These are phyloP conservation scores for Penicillium manginii DNA, from an alignment of 495 filamentous ascomycete genomes.

Conservation along the genomic window DNA sequence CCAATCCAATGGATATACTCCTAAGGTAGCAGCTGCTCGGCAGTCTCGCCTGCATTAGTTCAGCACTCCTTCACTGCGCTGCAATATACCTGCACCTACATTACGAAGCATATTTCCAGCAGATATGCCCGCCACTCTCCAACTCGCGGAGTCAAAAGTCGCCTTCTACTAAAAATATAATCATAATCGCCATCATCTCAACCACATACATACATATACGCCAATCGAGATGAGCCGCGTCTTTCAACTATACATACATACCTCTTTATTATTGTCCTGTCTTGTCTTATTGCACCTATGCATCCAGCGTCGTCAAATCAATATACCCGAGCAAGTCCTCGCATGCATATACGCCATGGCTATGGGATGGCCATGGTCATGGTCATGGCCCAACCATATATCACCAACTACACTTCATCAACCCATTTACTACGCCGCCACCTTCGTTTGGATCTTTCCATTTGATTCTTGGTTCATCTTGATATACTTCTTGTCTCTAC, in stretches of 20 bases:
- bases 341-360: slow-evolving; percentile 8
- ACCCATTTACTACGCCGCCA: no score
- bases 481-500: not conserved
- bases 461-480: not conserved
- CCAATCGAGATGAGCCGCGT: no score
- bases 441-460: not conserved
- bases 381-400: no score
- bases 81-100: not conserved
- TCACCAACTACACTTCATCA: no score
- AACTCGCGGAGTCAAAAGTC: no score
- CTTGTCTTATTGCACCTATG: not conserved
- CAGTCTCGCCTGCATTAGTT: slow-evolving; percentile 24
- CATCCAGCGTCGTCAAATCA: slow-evolving; percentile 1
- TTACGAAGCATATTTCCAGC: not conserved
- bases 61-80: slow-evolving; percentile 1
- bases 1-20: not conserved
- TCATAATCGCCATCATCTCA: not conserved
- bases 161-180: not conserved
- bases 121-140: no score
- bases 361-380: no score
- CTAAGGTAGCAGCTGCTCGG: slow-evolving; percentile 14
- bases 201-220: not conserved
- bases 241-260: slow-evolving; percentile 1
- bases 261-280: not conserved
- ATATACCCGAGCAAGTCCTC: not conserved